A percentile compares a stretch with the other conserved stretches of the same genome.
phyloP scores from a whole-genome alignment of 208 protist species.

The Histomonas meleagridis region DNA sequence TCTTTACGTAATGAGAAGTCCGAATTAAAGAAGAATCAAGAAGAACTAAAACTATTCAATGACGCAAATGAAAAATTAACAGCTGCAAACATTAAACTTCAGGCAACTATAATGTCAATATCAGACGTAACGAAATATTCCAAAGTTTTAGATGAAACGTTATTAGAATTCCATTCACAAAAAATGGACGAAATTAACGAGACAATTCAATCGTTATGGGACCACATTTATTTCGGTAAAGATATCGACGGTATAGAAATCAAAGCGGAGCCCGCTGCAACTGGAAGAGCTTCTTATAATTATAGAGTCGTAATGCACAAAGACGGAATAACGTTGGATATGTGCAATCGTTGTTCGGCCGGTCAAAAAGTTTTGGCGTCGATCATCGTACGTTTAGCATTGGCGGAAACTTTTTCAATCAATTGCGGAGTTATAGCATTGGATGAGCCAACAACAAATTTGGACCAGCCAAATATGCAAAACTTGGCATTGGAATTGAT shows the following conservation, averaged over 20 bases:
- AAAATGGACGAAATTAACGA: background rate
- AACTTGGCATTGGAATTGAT: slow-evolving; percentile 59
- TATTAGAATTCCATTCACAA: background rate
- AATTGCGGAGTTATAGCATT: slow-evolving; percentile 96
- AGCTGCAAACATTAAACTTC: background rate
- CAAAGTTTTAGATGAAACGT: background rate
- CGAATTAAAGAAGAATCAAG: background rate
- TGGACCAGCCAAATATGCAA: slow-evolving; percentile 76
- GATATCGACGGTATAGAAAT: background rate
- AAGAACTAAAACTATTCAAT: background rate
- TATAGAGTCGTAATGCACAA: slow-evolving; percentile 59
- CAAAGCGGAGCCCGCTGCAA: background rate
- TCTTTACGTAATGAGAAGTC: background rate
- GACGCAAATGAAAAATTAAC: background rate
- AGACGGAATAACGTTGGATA: slow-evolving; percentile 79
- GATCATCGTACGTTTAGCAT: slow-evolving; percentile 92
- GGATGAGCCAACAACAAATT: slow-evolving; percentile 98
- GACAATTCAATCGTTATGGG: background rate
- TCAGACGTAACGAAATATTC: background rate
- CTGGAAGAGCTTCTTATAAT: slow-evolving; percentile 56
- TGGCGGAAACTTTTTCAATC: slow-evolving; percentile 92
- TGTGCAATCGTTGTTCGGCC: slow-evolving; percentile 84
- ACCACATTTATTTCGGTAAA: background rate
- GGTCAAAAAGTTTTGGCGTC: slow-evolving; percentile 79
- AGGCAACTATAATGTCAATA: background rate